Conservation (phyloP, 352 stramenopile genomes). For the Pilasporangium apinafurcum region DNA sequence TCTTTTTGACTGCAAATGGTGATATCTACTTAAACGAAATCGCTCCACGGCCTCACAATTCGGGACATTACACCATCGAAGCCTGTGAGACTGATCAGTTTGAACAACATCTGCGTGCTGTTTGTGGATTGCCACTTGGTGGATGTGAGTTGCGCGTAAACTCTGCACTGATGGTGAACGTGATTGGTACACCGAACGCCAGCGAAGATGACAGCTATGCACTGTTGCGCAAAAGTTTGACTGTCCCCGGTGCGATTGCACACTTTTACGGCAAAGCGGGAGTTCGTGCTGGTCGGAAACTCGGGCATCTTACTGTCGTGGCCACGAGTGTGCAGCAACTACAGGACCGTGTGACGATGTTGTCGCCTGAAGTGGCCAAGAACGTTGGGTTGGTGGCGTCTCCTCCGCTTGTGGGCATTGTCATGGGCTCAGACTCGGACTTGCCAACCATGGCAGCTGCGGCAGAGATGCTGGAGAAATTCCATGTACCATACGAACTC, state of each 20-base stretch:
- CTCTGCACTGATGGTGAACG: constrained; percentile 89
- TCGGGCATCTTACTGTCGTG: constrained; percentile 96
- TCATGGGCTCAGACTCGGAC: constrained; percentile 95
- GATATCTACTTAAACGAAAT: constrained; percentile 97
- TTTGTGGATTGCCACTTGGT: constrained; percentile 93
- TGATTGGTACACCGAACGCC: constrained; percentile 62
- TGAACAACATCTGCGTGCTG: constrained; percentile 96
- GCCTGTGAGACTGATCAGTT: constrained; percentile 97
- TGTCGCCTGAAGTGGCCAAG: constrained; percentile 34
- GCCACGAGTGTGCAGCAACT: constrained; percentile 84
- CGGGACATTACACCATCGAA: constrained; percentile 99
- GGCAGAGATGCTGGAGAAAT: constrained; percentile 93
- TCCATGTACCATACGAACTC: constrained; percentile 94
- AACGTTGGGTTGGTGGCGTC: constrained; percentile 29
- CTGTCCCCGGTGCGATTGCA: constrained; percentile 81
- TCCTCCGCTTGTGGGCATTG: constrained; percentile 69
- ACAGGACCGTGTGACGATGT: constrained; percentile 44
- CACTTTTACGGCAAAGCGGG: constrained; percentile 96
- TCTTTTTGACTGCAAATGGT: constrained; percentile 90
- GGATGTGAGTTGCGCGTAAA: constrained; percentile 89
- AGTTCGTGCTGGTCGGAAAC: constrained; percentile 91
- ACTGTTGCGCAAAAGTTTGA: constrained; percentile 51
- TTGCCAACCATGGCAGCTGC: constrained; percentile 96
- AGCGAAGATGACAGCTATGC: constrained; percentile 81
- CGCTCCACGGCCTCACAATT: constrained; percentile 96